phyloP scores from a whole-genome alignment of 768 basidiomycete genomes.

The Boletus edulis region DNA sequence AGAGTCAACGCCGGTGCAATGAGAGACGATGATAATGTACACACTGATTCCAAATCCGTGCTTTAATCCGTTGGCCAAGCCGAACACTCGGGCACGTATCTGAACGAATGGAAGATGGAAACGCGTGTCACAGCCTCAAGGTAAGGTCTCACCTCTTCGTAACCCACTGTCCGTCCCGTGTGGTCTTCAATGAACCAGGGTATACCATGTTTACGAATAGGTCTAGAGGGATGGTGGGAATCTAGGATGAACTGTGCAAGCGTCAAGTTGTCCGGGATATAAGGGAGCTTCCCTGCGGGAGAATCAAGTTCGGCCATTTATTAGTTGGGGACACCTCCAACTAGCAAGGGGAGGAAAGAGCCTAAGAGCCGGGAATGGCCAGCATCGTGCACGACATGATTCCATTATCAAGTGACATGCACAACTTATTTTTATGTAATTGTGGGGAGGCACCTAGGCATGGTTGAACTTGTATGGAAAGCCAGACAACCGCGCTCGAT shows the following conservation, averaged over 20 bases:
- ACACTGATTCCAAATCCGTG: slow-evolving; percentile 34
- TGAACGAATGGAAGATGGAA: slow-evolving; percentile 6
- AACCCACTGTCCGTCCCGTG: slow-evolving; percentile 34
- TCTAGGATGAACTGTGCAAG: slow-evolving; percentile 39
- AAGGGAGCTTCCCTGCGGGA: slow-evolving; percentile 29
- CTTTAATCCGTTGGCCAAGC: slow-evolving; percentile 38
- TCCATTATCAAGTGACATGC: no score
- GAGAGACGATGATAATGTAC: slow-evolving; percentile 6
- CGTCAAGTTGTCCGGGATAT: slow-evolving; percentile 38
- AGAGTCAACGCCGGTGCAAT: neutral
- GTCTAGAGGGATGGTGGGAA: slow-evolving; percentile 30
- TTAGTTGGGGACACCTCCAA: neutral
- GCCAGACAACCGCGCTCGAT: no score
- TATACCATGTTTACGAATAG: slow-evolving; percentile 19
- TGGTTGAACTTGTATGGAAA: no score
- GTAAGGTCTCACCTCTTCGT: slow-evolving; percentile 34
- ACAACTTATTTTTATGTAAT: no score
- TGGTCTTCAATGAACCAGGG: slow-evolving; percentile 45
- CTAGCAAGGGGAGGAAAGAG: neutral
- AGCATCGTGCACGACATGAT: neutral
- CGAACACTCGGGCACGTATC: slow-evolving; percentile 36
- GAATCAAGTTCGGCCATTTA: slow-evolving; percentile 30
- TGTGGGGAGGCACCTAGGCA: no score
- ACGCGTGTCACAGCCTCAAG: neutral
- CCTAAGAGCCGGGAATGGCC: neutral